Percentiles rank a stretch among this genome's conserved stretches.
These are phyloP conservation scores for Brassica carinata DNA, from an alignment of 345 rosid genomes.

Conservation along the genomic window DNA sequence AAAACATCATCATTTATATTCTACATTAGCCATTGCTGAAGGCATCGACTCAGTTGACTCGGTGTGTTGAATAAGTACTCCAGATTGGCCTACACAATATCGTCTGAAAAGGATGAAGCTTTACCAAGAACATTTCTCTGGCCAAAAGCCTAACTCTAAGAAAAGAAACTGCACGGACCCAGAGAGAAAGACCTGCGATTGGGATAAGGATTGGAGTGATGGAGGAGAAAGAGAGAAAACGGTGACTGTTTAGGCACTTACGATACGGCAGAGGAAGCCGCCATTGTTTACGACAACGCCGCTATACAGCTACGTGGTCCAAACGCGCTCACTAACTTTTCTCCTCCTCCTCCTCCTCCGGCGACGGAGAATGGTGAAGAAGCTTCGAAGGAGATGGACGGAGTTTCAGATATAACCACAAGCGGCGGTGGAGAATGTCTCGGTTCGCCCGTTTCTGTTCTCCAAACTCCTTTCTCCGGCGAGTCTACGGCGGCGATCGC, in stretches of 20 bases:
- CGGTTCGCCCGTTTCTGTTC: constrained; percentile 77
- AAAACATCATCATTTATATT: too few species aligned
- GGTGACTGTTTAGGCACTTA: constrained; percentile 41
- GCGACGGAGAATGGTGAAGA: constrained; percentile 14
- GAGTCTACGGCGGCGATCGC: neutral
- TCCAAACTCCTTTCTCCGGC: constrained; percentile 59
- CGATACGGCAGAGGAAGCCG: constrained; percentile 95
- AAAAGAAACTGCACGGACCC: too few species aligned
- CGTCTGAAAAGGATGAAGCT: too few species aligned
- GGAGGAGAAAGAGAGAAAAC: too few species aligned
- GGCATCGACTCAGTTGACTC: too few species aligned
- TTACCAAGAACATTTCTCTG: too few species aligned
- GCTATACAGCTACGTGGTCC: constrained; percentile 93
- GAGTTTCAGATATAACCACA: neutral
- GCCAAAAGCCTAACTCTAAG: too few species aligned
- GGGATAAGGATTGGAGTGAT: too few species aligned
- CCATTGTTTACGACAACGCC: constrained; percentile 90
- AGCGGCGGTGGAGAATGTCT: constrained; percentile 38
- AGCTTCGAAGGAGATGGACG: neutral
- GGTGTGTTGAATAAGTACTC: too few species aligned
- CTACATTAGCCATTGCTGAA: too few species aligned
- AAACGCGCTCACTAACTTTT: constrained; percentile 79
- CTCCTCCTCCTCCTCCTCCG: constrained; percentile 43
- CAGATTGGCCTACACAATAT: too few species aligned
- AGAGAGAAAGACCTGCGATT: too few species aligned